Evolutionary conservation across 192 early-diverging fungal genomes (phyloP), one percentile per base, ranked within the genome.

Genomic region (Entrophospora sp.): DNA sequence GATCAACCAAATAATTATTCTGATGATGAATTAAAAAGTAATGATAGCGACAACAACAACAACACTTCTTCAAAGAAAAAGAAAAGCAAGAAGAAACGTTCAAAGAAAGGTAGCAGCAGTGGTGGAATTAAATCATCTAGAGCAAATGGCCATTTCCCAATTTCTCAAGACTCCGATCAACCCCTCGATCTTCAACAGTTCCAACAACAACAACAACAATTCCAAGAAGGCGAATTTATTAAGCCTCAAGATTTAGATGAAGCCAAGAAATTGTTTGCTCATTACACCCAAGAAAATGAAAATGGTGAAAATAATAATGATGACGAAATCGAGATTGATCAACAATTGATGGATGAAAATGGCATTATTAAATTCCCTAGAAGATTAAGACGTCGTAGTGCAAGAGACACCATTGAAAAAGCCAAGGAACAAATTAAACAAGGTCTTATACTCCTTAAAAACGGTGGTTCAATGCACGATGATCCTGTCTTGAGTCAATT

Each of bases 371-470:
- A 68, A 61, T n/a, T 30, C 36, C 22, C 57, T 66, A 30, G 49
- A 63, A 25, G 70, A 67, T 46, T 75, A 52, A 67, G 75, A 34
- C 75, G 75, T 49, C 49, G 75, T 28, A 65, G 49, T 42, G 69
- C 49, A 2, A 71, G 65, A 24, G 71, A 71, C 40, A 68, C 46
- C 1, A 3, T 72, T 4, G 75, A 77, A 65, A 73, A 73, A 52
- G 75, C 71, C 34, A 73, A 73, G 35, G 75, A 77, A 34, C 72
- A 77, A 35, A 72, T 77, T 12, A 71, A 69, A 55, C 66, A 67
- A 28, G 70, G 72, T 48, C 34, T 73, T 27, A 43, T 73, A 25
- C 31, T 77, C 25, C 66, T 77, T 36, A 73, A 77, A 49, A 73
- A 71, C 37, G 64, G 69, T 22, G 69, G 71, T 6, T 55, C 64